These are phyloP conservation scores for Rhypophila decipiens DNA, from an alignment of 495 filamentous ascomycete genomes.

Conservation along the genomic window DNA sequence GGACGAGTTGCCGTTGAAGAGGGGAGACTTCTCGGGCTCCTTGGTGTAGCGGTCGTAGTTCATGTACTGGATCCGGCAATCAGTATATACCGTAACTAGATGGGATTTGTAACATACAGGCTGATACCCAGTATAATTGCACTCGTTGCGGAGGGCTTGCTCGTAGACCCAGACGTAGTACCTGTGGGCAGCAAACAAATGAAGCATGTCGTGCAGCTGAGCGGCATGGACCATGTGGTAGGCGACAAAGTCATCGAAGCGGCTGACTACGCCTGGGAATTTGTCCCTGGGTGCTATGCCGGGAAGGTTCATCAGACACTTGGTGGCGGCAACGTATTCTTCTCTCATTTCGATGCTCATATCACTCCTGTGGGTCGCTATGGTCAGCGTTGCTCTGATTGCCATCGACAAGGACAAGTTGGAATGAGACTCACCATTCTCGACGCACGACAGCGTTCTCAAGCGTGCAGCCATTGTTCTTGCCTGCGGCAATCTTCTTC, in stretches of 20 bases:
- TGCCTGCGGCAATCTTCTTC: conserved; percentile 29
- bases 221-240: conserved; percentile 39
- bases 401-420: neutral
- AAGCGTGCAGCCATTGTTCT: conserved; percentile 42
- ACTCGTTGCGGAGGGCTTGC: conserved; percentile 61
- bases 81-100: conserved; percentile 2
- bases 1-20: conserved; percentile 37
- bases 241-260: conserved; percentile 52
- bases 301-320: conserved; percentile 41
- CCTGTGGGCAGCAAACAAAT: conserved; percentile 63
- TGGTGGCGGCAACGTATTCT: conserved; percentile 43
- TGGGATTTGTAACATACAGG: conserved; percentile 36
- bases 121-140: conserved; percentile 54
- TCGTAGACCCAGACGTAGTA: conserved; percentile 62
- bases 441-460: conserved; percentile 41
- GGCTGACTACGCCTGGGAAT: conserved; percentile 44
- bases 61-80: conserved; percentile 32
- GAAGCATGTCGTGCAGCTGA: conserved; percentile 48
- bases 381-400: neutral
- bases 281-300: conserved; percentile 30
- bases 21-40: conserved; percentile 30
- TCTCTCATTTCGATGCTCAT: conserved; percentile 42
- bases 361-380: conserved; percentile 31
- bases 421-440: conserved; percentile 37
- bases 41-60: conserved; percentile 37